Evolutionary conservation across 164 flowering plant species (phyloP).

Genomic region (Brasenia schreberi): DNA sequence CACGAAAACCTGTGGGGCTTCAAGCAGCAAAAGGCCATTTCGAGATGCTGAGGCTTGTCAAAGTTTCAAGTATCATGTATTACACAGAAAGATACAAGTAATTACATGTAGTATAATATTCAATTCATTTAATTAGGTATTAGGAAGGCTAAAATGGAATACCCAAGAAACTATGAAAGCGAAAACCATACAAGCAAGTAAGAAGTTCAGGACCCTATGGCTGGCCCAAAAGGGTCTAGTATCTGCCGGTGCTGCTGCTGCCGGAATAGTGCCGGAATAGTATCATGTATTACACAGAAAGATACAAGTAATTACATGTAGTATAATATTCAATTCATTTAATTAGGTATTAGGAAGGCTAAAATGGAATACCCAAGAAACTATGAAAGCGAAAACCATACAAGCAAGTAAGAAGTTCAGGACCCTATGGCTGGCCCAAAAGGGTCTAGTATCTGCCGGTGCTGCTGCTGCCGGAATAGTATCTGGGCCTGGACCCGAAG

Average conservation of each 20-base stretch:
- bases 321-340: background rate
- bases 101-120: background rate
- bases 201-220: background rate
- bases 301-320: background rate
- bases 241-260: background rate
- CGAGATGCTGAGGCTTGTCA: background rate
- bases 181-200: constrained; percentile 1
- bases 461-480: constrained; percentile 2
- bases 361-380: constrained; percentile 1
- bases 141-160: background rate
- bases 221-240: background rate
- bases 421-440: background rate
- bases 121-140: background rate
- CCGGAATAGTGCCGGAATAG: constrained; percentile 7
- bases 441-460: background rate
- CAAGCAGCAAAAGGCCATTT: too few relatives aligned
- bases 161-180: constrained; percentile 2
- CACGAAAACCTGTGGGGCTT: too few relatives aligned
- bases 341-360: background rate
- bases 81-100: too few relatives aligned
- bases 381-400: background rate
- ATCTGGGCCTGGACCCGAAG: constrained; percentile 11
- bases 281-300: background rate
- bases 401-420: constrained; percentile 2
- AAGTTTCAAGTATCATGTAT: background rate